These are phyloP conservation scores for Meyerozyma sp. DNA, from an alignment of 1,139 yeast species.

Conservation along the genomic window DNA sequence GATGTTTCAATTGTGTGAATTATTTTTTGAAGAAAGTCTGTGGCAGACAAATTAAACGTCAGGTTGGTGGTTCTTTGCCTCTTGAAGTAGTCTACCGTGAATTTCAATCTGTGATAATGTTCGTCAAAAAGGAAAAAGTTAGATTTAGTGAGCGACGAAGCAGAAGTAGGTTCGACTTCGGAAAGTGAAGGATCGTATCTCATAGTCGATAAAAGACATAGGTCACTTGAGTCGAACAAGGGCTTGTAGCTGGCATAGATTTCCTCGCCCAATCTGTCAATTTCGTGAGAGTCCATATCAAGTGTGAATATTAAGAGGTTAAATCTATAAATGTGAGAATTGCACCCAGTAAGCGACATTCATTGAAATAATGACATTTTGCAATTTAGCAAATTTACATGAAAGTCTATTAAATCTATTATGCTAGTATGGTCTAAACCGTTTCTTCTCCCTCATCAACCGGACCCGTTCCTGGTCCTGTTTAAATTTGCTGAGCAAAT, in stretches of 20 bases:
- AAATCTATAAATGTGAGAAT: too few species aligned
- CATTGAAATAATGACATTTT: background rate
- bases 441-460: slow-evolving; percentile 71
- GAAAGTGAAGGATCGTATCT: slow-evolving; percentile 63
- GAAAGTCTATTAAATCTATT: background rate
- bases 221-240: slow-evolving; percentile 20
- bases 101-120: slow-evolving; percentile 57
- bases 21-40: slow-evolving; percentile 40
- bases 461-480: slow-evolving; percentile 85
- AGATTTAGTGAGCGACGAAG: slow-evolving; percentile 20
- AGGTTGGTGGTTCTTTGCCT: slow-evolving; percentile 8
- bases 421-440: slow-evolving; percentile 72
- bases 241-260: background rate
- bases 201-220: slow-evolving; percentile 61
- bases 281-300: background rate
- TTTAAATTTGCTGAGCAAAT: slow-evolving; percentile 74
- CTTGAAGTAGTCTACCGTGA: slow-evolving; percentile 49
- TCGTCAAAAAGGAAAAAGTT: slow-evolving; percentile 59
- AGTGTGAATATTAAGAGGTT: background rate
- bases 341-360: background rate
- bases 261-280: background rate
- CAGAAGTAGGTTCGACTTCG: slow-evolving; percentile 16
- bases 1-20: slow-evolving; percentile 32
- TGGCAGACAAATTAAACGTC: slow-evolving; percentile 34
- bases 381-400: background rate